Conservation (phyloP, 305 asterid species). For the Euphrasia arctica region DNA sequence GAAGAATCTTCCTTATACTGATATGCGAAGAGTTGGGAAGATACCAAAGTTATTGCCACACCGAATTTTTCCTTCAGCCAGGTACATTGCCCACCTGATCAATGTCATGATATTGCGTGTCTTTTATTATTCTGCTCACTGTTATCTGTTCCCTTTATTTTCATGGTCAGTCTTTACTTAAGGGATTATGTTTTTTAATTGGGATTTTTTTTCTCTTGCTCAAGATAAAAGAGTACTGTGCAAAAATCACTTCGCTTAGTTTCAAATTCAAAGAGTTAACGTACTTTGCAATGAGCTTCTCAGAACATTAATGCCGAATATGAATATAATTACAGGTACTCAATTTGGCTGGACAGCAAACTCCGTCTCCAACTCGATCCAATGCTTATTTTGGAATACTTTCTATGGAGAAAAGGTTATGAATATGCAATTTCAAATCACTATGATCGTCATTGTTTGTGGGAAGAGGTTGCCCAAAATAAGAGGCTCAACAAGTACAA, state of each 20-base stretch:
- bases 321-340: conserved; percentile 61
- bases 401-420: conserved; percentile 86
- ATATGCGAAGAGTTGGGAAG: conserved; percentile 98
- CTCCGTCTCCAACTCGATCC: conserved; percentile 95
- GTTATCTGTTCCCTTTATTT: conserved; percentile 5
- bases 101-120: conserved; percentile 19
- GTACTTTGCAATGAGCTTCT: no score
- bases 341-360: conserved; percentile 99
- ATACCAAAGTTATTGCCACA: conserved; percentile 94
- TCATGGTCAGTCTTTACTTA: not conserved
- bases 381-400: conserved; percentile 77
- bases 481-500: conserved; percentile 95
- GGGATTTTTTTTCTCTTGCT: no score
- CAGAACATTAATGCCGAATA: not conserved
- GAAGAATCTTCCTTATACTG: conserved; percentile 82
- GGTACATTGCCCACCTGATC: conserved; percentile 40
- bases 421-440: conserved; percentile 99
- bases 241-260: no score
- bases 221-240: no score
- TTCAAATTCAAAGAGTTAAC: no score
- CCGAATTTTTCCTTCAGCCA: conserved; percentile 91
- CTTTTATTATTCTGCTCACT: conserved; percentile 12
- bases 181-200: no score
- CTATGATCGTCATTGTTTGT: conserved; percentile 96
- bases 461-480: conserved; percentile 99